phyloP scores from a whole-genome alignment of 148 eudicot genomes.

The Vaccinium macrocarpon region DNA sequence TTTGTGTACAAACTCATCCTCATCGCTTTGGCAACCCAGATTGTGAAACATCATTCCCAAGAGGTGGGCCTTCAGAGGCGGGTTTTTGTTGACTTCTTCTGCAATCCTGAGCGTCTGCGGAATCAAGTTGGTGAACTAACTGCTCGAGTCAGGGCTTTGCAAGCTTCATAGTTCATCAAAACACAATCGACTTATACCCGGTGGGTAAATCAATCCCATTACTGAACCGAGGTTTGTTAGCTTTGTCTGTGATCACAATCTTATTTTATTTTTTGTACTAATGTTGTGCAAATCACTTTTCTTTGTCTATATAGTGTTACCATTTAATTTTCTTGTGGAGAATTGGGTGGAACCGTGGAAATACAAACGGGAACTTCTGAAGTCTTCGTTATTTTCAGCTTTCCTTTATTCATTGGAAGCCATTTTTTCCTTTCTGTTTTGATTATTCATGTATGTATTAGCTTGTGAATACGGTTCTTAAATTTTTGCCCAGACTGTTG shows the following conservation, averaged over 20 bases:
- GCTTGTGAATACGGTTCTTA: neutral
- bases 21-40: conserved; percentile 35
- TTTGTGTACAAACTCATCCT: neutral
- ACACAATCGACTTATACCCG: neutral
- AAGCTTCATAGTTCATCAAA: conserved; percentile 41
- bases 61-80: conserved; percentile 86
- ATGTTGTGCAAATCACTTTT: neutral
- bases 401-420: neutral
- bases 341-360: neutral
- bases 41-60: conserved; percentile 77
- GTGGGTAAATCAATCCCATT: too few relatives aligned
- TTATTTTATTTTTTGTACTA: neutral
- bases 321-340: neutral
- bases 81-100: conserved; percentile 92
- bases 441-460: neutral
- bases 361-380: neutral
- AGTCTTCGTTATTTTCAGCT: neutral
- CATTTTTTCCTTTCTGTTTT: neutral
- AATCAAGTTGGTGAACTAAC: conserved; percentile 80
- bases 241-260: neutral
- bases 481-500: neutral
- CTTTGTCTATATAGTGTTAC: neutral
- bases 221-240: neutral
- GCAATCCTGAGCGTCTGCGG: conserved; percentile 81
- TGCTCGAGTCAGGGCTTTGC: conserved; percentile 73